Percentiles rank a stretch among this genome's conserved stretches.
Conservation (phyloP, 2,329 filamentous ascomycete species). For the Diaporthe capsici region DNA sequence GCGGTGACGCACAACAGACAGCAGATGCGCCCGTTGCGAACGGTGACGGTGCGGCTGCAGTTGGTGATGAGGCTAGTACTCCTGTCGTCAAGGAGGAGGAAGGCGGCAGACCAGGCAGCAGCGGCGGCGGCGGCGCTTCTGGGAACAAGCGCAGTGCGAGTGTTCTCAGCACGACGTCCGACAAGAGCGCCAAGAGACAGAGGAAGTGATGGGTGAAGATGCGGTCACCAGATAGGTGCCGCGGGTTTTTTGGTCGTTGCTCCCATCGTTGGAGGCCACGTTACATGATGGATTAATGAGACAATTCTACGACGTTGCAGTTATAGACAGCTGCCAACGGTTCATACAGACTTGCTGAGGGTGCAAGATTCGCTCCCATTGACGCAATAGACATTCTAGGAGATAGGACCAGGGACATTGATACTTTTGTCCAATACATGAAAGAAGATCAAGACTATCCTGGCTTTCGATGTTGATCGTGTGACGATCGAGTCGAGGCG, state of each 20-base stretch:
- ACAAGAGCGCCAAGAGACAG: constrained; percentile 71
- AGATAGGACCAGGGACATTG: background rate
- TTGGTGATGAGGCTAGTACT: constrained; percentile 36
- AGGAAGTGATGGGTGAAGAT: constrained; percentile 62
- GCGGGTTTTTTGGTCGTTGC: background rate
- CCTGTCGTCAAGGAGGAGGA: constrained; percentile 47
- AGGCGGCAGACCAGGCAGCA: constrained; percentile 54
- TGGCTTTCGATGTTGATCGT: background rate
- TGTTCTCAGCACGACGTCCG: constrained; percentile 79
- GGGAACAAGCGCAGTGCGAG: constrained; percentile 86
- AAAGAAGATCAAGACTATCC: background rate
- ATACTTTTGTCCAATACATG: background rate
- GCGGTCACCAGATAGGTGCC: constrained; percentile 38
- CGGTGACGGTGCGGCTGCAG: constrained; percentile 14
- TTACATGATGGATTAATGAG: background rate
- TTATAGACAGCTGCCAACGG: background rate
- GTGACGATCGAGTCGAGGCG: background rate
- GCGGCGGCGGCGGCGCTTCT: constrained; percentile 48
- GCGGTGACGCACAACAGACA: constrained; percentile 32
- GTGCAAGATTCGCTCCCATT: background rate
- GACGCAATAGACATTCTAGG: background rate
- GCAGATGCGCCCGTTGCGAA: constrained; percentile 38
- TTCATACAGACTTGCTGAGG: background rate
- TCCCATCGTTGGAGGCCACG: background rate
- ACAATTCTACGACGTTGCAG: constrained; percentile 20